These are phyloP conservation scores for Lippia alba DNA, from an alignment of 305 asterid species.

Conservation along the genomic window DNA sequence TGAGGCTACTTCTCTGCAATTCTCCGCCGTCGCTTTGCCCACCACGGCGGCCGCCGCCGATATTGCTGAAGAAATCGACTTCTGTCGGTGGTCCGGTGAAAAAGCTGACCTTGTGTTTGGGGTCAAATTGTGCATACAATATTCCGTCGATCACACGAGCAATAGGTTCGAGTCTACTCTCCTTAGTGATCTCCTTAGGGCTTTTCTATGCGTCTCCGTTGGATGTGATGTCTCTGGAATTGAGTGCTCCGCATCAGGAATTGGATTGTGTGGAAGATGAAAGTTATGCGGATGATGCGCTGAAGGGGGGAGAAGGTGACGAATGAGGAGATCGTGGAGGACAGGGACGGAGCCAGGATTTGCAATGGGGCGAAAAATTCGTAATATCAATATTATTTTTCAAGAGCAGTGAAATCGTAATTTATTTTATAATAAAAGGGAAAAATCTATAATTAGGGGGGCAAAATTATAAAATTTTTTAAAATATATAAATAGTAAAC, in stretches of 20 bases:
- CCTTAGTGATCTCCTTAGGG: slow-evolving; percentile 67
- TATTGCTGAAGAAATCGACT: slow-evolving; percentile 20
- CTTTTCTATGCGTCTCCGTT: slow-evolving; percentile 61
- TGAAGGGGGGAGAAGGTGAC: slow-evolving; percentile 49
- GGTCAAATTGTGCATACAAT: slow-evolving; percentile 29
- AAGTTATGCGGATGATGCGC: slow-evolving; percentile 36
- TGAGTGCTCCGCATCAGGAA: slow-evolving; percentile 38
- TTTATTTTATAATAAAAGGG: no score
- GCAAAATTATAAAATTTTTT: no score
- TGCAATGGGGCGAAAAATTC: no score
- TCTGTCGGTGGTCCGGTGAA: slow-evolving; percentile 4
- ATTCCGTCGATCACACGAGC: slow-evolving; percentile 37
- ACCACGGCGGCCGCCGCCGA: slow-evolving; percentile 35
- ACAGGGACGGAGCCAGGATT: no score
- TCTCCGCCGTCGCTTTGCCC: slow-evolving; percentile 38
- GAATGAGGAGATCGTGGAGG: slow-evolving; percentile 83
- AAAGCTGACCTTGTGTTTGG: slow-evolving; percentile 8
- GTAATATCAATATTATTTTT: no score
- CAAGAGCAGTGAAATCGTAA: no score
- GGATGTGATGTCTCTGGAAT: slow-evolving; percentile 44
- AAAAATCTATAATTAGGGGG: no score
- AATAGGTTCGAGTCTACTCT: slow-evolving; percentile 52
- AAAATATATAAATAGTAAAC: no score
- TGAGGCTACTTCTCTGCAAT: slow-evolving; percentile 50
- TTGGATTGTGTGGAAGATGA: slow-evolving; percentile 58